These are phyloP conservation scores for Striga hermonthica DNA, from an alignment of 305 asterid species.

Conservation along the genomic window DNA sequence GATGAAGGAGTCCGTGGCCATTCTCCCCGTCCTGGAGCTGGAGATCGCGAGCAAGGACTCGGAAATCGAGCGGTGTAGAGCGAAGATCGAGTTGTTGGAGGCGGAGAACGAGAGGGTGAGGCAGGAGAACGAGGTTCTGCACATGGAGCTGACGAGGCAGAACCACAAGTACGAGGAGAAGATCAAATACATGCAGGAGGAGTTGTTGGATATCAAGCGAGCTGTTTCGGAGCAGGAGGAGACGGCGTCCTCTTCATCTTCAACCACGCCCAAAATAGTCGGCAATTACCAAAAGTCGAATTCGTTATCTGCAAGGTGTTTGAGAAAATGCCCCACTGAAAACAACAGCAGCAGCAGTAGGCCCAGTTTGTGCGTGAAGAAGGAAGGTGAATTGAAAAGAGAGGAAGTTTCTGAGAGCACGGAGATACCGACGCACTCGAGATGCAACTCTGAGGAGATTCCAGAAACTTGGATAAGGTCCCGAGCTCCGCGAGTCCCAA, in stretches of 20 bases:
- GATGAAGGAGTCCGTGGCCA: slow-evolving; percentile 57
- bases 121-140: slow-evolving; percentile 68
- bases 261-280: slow-evolving; percentile 37
- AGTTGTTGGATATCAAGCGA: slow-evolving; percentile 49
- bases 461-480: slow-evolving; percentile 49
- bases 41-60: slow-evolving; percentile 55
- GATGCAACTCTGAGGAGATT: slow-evolving; percentile 50
- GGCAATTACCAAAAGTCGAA: slow-evolving; percentile 38
- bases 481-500: slow-evolving; percentile 73
- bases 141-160: slow-evolving; percentile 59
- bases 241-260: slow-evolving; percentile 37
- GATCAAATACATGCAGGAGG: slow-evolving; percentile 50
- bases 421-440: slow-evolving; percentile 50
- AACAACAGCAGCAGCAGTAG: slow-evolving; percentile 10
- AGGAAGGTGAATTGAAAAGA: slow-evolving; percentile 42
- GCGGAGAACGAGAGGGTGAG: slow-evolving; percentile 74
- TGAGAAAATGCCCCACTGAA: slow-evolving; percentile 49
- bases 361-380: slow-evolving; percentile 30
- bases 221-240: slow-evolving; percentile 44
- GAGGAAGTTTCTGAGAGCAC: slow-evolving; percentile 38
- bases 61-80: slow-evolving; percentile 49
- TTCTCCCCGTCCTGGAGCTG: slow-evolving; percentile 68
- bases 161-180: slow-evolving; percentile 58
- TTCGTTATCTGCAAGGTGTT: slow-evolving; percentile 29
- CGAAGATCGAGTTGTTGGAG: slow-evolving; percentile 74